Conservation (phyloP, 768 basidiomycete genomes). For the Lactarius indigo region DNA sequence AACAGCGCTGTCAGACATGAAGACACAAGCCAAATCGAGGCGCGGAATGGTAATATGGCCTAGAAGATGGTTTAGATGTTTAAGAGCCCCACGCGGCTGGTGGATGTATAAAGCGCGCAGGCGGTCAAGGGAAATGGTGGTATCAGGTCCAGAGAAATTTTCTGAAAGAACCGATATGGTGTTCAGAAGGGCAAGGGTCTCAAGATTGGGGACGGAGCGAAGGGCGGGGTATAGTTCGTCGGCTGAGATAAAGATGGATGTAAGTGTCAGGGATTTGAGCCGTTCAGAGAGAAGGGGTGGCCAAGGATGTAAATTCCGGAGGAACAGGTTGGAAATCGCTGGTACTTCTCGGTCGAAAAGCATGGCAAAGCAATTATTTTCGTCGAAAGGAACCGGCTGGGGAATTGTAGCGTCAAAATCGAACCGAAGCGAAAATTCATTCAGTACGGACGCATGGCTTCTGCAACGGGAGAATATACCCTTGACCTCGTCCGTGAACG, state of each 20-base stretch:
- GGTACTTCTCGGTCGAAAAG: conserved; percentile 17
- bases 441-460: conserved; percentile 20
- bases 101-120: conserved; percentile 16
- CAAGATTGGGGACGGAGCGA: conserved; percentile 20
- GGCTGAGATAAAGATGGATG: conserved; percentile 20
- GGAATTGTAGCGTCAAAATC: conserved; percentile 21
- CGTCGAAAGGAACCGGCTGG: conserved; percentile 15
- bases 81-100: conserved; percentile 16
- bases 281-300: conserved; percentile 20
- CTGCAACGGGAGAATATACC: conserved; percentile 22
- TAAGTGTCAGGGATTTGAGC: conserved; percentile 15
- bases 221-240: conserved; percentile 19
- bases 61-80: conserved; percentile 18
- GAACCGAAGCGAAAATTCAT: conserved; percentile 22
- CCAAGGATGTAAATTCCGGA: conserved; percentile 19
- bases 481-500: conserved; percentile 23
- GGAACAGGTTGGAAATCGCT: conserved; percentile 10
- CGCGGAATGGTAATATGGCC: conserved; percentile 13
- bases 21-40: conserved; percentile 13
- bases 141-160: conserved; percentile 15
- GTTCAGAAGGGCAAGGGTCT: conserved; percentile 19
- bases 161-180: conserved; percentile 19
- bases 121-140: conserved; percentile 15
- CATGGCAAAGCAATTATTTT: conserved; percentile 17
- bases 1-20: conserved; percentile 22